Conservation (phyloP, 2,329 filamentous ascomycete genomes). For the Cladorrhinum sp. region DNA sequence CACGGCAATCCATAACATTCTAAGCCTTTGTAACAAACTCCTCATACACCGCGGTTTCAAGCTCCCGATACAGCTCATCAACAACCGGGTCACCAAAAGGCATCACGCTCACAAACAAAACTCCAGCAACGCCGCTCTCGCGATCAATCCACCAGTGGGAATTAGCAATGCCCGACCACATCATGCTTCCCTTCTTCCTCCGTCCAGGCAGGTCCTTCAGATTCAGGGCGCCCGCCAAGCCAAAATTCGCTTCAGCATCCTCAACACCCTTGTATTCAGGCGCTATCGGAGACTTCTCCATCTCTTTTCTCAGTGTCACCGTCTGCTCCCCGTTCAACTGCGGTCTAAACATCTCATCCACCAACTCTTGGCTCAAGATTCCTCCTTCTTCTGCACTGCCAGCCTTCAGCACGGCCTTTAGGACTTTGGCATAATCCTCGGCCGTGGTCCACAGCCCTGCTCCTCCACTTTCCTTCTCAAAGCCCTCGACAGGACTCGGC, state of each 20-base stretch:
- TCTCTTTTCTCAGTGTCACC: slow-evolving; percentile 23
- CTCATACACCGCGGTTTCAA: slow-evolving; percentile 41
- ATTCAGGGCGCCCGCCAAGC: slow-evolving; percentile 41
- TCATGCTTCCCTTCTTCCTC: slow-evolving; percentile 41
- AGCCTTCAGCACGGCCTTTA: slow-evolving; percentile 24
- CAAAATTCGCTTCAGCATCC: slow-evolving; percentile 33
- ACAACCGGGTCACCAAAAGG: slow-evolving; percentile 39
- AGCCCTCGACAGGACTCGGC: slow-evolving; percentile 29
- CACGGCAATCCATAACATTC: too few relatives aligned
- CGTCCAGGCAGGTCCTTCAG: slow-evolving; percentile 39
- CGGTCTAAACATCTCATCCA: slow-evolving; percentile 39
- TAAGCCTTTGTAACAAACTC: background rate
- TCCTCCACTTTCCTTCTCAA: slow-evolving; percentile 41
- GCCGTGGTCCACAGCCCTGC: slow-evolving; percentile 43
- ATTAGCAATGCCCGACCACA: slow-evolving; percentile 44
- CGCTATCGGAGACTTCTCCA: slow-evolving; percentile 26
- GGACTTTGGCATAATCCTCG: slow-evolving; percentile 38
- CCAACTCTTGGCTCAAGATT: slow-evolving; percentile 32
- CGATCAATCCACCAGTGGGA: slow-evolving; percentile 40
- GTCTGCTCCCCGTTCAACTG: slow-evolving; percentile 37
- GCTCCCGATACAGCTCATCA: slow-evolving; percentile 37
- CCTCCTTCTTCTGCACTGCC: too few relatives aligned
- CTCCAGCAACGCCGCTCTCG: slow-evolving; percentile 38
- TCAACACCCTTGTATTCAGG: slow-evolving; percentile 37
- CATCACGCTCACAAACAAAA: slow-evolving; percentile 38